Evolutionary conservation across 495 filamentous ascomycete genomes (phyloP), one percentile per base, ranked within the genome.

Genomic region (Aspergillus baeticus): DNA sequence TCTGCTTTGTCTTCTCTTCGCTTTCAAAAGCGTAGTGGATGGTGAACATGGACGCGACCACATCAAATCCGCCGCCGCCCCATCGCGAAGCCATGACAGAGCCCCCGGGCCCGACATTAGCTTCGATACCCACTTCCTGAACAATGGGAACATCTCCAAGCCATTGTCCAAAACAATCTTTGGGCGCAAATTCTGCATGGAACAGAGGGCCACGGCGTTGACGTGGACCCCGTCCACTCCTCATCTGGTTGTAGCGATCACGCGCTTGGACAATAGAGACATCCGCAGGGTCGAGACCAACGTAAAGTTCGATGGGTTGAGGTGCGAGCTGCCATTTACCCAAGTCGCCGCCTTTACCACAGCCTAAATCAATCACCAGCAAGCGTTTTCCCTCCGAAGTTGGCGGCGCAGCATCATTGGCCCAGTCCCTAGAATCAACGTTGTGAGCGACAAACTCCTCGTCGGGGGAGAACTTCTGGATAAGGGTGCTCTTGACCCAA

Each of bases 21-120:
- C 77, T 90, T 71, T 98, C 95, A 62, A 97, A 98, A 0, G 95
- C 92, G 66, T 98, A 98, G 74, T 98, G 94, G 85, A 98, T 96
- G 66, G 91, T 92, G 64, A 98, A 98, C 94, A 98, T 98, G 81
- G 95, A 96, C 53, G 87, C 89, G 44, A 98, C 93, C 11, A 98
- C 88, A 68, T 98, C 95, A 60, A 97, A 98, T 7, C 92, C 92
- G 36, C 90, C 87, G 1, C 84, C 84, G 11, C 84, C 81, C 83
- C 76, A 87, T 62, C 83, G 81, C 61, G 78, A 78, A 63, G 54
- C 78, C 74, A 68, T 83, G 5, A 77, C 57, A 10, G 75, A 75
- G 5, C 77, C 72, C n/a, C 81, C 83, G 3, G 85, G 86, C 0
- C 84, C 84, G 13, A 78, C 81, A 60, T 78, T 79, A 2, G 75